Percentiles rank a stretch among this genome's conserved stretches.
Evolutionary conservation across 352 stramenopile genomes (phyloP).

Genomic region (Phytophthora vignae): DNA sequence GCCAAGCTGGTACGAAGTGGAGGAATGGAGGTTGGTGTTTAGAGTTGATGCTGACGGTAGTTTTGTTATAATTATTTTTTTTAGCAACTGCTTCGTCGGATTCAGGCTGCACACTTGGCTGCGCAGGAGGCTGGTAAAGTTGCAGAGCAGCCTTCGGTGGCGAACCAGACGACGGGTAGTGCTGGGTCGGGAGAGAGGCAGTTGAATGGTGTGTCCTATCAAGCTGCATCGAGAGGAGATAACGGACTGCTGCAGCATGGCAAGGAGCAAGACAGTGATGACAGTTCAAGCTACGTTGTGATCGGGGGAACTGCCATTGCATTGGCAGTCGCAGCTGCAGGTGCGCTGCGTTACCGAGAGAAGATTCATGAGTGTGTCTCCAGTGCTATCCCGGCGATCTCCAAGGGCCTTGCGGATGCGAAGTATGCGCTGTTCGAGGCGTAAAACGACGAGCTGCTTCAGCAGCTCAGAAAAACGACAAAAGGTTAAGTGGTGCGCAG

Average conservation of each 20-base stretch:
- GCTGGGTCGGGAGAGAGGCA: constrained; percentile 9
- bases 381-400: constrained; percentile 55
- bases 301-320: constrained; percentile 62
- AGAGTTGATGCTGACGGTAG: constrained; percentile 2
- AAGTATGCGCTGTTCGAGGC: constrained; percentile 75
- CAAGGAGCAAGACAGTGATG: constrained; percentile 35
- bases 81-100: constrained; percentile 43
- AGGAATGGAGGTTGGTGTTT: not conserved
- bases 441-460: constrained; percentile 18
- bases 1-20: constrained; percentile 48
- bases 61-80: constrained; percentile 13
- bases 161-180: not conserved
- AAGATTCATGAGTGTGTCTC: constrained; percentile 55
- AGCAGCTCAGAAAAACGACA: no score
- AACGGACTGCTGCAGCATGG: not conserved
- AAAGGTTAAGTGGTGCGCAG: no score
- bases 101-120: constrained; percentile 38
- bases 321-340: constrained; percentile 52
- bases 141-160: constrained; percentile 5
- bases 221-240: constrained; percentile 6
- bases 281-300: constrained; percentile 44
- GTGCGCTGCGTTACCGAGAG: constrained; percentile 58
- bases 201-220: constrained; percentile 4
- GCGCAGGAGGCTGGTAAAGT: constrained; percentile 22
- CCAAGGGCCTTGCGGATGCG: constrained; percentile 64